Evolutionary conservation across 257 asterid species (phyloP), one percentile per base, ranked within the genome.

Genomic region (Penstemon davidsonii): DNA sequence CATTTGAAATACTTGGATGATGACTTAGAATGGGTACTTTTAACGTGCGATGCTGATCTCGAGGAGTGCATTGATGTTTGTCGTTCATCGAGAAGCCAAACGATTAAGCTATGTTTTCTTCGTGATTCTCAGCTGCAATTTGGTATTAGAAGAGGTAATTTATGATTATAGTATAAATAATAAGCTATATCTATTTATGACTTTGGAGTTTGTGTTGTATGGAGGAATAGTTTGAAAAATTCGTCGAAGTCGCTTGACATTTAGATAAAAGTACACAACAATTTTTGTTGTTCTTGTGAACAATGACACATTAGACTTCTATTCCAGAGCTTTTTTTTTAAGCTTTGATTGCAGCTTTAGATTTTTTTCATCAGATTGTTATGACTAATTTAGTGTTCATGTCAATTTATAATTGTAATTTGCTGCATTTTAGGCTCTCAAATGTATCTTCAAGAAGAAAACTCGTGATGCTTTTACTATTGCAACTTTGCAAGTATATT

Each of bases 31-130:
- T 92, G 98, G 97, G 95, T 93, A 10, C 65, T 93, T 9, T 52
- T 90, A 44, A 90, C 96, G 5, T 93, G 98, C 11, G 94, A 90
- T 45, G 98, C 92, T 12, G 98, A 93, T 81, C 80, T 93, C 4
- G 95, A 80, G 71, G 97, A 93, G 75, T 90, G 98, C 67, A 67
- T 93, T 3, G 94, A 86, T 36, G 84, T 90, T 18, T 83, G 82
- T 66, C 73, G 76, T 8, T 67, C 89, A 5, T 80, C 86, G 0
- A 62, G 55, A 61, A 77, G 40, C 80, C 84, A 83, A 55, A 88
- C 89, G 8, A 86, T 90, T 41, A 90, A 74, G 89, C 88, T 93
- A 11, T 60, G 75, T 5, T 78, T 92, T 51, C 69, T 80, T 47
- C 73, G 58, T 4, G 79, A 74, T 52, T 67, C 84, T 10, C 88